Base-by-base conservation (phyloP, 2,329 filamentous ascomycete genomes). In the Lojkania enalia region DNA sequence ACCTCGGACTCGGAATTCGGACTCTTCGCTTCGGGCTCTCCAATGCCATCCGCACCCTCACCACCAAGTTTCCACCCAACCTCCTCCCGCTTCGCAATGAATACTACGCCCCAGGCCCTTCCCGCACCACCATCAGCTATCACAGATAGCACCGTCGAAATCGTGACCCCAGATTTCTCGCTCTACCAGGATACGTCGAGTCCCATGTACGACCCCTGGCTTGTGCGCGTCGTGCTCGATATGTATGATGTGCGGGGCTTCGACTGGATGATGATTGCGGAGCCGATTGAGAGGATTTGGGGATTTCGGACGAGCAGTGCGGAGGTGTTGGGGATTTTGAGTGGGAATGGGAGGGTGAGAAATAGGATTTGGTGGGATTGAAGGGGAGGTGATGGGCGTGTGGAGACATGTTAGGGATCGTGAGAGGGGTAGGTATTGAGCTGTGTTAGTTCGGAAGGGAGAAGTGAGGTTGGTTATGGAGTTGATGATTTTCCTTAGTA, bases 191-290 rank as follows among this genome's bases (percentile, higher is more conserved):
- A 68, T 30, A 39, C 53, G 1, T 46, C 41, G 9, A 55, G 48
- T 13, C 55, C 58, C 1, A 66, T 64, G 59, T 59, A 61, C 37
- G 62, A 64, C 29, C 66, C 66, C 12, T 69, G 61, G 64, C 60
- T 71, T 12, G 67, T 70, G 4, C 52, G 61, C 11, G 57, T 65
- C 5, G 67, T 71, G 12, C 58, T 71, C 7, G 63, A 69, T 38
- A 46, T 70, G 44, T 61, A 61, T 42, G 68, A 71, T 42, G 57
- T 63, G 5, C 50, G 62, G 3, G 54, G 63, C 0, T 50, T 69
- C n/a, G 61, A 63, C 40, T 71, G 68, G 68, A 69, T 58, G 55
- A 58, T 54, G n/a, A 68, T 71, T 35, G 61, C 64, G 4, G 64
- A 64, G 39, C 58, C 61, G 7, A 54, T 71, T 32, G 55, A 60